Evolutionary conservation across 2,329 filamentous ascomycete genomes (phyloP).

Genomic region (Claviceps purpurea): DNA sequence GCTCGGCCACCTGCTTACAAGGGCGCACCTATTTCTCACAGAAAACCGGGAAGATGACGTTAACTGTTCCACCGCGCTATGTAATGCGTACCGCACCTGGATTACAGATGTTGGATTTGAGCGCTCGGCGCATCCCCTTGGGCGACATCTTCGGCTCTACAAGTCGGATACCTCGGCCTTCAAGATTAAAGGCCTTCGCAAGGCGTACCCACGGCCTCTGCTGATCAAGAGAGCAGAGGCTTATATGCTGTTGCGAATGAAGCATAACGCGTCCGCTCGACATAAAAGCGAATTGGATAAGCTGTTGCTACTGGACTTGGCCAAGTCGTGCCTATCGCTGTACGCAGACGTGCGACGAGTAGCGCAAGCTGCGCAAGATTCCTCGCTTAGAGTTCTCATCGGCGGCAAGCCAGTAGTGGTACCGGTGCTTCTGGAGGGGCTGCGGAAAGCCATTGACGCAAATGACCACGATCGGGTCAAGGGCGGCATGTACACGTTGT

Average conservation of each 20-base stretch:
- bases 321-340: conserved; percentile 75
- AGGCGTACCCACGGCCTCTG: conserved; percentile 85
- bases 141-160: conserved; percentile 73
- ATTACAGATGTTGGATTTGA: conserved; percentile 97
- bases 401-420: conserved; percentile 83
- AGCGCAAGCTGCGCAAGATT: conserved; percentile 83
- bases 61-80: conserved; percentile 83
- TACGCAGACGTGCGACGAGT: conserved; percentile 95
- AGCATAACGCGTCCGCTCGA: conserved; percentile 81
- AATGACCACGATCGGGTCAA: conserved; percentile 88
- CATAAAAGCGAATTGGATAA: conserved; percentile 87
- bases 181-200: conserved; percentile 84
- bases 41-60: conserved; percentile 89
- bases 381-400: conserved; percentile 80
- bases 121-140: conserved; percentile 82
- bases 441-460: conserved; percentile 64
- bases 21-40: conserved; percentile 72
- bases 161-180: conserved; percentile 81
- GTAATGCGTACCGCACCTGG: conserved; percentile 87
- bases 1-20: conserved; percentile 67
- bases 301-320: conserved; percentile 69
- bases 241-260: conserved; percentile 85
- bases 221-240: conserved; percentile 85
- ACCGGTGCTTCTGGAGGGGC: conserved; percentile 65
- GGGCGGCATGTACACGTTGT: conserved; percentile 78